Conservation (phyloP, 139 green algal species). For the Tetradesmus obliquus region DNA sequence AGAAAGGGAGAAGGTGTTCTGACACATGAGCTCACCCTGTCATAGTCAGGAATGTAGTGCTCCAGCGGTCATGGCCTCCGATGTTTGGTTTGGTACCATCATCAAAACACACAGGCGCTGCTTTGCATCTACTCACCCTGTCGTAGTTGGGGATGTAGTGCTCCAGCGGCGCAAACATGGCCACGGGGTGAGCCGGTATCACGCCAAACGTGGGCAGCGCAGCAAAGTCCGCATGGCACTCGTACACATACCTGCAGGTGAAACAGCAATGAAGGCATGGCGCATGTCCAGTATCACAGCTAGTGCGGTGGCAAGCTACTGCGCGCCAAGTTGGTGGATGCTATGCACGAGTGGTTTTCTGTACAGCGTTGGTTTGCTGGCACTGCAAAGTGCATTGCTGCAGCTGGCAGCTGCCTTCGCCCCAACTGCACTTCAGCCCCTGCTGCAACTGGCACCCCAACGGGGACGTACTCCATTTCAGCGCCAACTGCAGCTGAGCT, state of each 20-base stretch:
- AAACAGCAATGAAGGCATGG: neutral
- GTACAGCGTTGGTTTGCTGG: neutral
- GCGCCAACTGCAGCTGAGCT: too few species aligned
- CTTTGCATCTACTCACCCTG: constrained; percentile 13
- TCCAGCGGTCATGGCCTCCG: constrained; percentile 13
- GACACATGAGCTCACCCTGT: constrained; percentile 22
- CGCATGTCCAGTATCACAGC: neutral
- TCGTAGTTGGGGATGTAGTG: constrained; percentile 47
- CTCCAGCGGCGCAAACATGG: constrained; percentile 41
- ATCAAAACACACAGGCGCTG: neutral
- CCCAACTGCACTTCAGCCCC: too few species aligned
- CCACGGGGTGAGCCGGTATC: constrained; percentile 36
- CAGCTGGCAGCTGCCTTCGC: too few species aligned
- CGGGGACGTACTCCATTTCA: too few species aligned
- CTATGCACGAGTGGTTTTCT: too few species aligned
- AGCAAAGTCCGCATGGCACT: constrained; percentile 32
- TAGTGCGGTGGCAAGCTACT: too few species aligned
- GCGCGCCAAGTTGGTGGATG: too few species aligned
- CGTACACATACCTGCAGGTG: constrained; percentile 34
- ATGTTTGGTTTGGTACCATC: too few species aligned
- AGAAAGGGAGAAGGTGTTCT: too few species aligned
- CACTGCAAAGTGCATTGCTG: too few species aligned
- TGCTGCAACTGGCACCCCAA: too few species aligned
- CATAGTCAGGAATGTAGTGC: constrained; percentile 39
- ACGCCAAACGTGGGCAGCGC: constrained; percentile 44